A percentile compares a stretch with the other conserved stretches of the same genome.
Conservation (phyloP, 2,329 filamentous ascomycete species). For the Apiospora kogelbergensis region DNA sequence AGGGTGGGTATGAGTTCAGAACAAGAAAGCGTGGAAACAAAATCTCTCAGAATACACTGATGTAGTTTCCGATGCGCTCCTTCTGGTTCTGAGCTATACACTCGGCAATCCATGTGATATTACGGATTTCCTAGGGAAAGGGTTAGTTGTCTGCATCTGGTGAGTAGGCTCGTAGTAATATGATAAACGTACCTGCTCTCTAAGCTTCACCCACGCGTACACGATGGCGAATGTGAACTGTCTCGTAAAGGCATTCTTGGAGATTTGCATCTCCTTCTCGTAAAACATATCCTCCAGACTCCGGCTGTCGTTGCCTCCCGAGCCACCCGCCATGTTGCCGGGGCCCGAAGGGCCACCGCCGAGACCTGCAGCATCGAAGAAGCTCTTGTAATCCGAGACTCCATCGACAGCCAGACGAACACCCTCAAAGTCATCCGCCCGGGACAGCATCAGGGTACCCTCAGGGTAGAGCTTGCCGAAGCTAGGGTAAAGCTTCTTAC, state of each 20-base stretch:
- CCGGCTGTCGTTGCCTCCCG: slow-evolving; percentile 72
- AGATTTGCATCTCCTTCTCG: slow-evolving; percentile 99
- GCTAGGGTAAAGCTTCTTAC: slow-evolving; percentile 92
- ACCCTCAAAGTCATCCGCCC: slow-evolving; percentile 92
- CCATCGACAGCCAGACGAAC: slow-evolving; percentile 93
- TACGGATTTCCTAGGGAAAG: slow-evolving; percentile 85
- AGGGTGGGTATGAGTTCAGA: slow-evolving; percentile 17
- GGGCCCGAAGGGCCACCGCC: slow-evolving; percentile 69
- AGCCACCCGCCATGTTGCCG: slow-evolving; percentile 81
- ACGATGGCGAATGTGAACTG: slow-evolving; percentile 96
- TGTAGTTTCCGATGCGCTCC: slow-evolving; percentile 97
- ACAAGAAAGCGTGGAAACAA: slow-evolving; percentile 9
- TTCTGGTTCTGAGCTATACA: slow-evolving; percentile 99
- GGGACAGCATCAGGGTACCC: slow-evolving; percentile 89
- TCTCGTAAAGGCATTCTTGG: slow-evolving; percentile 89
- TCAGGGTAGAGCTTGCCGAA: slow-evolving; percentile 93
- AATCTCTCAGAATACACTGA: slow-evolving; percentile 80
- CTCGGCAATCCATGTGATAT: slow-evolving; percentile 99
- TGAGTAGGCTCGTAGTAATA: neutral
- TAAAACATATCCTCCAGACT: slow-evolving; percentile 98
- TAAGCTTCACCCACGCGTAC: slow-evolving; percentile 95
- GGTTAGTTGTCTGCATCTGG: slow-evolving; percentile 14
- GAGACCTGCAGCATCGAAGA: slow-evolving; percentile 89
- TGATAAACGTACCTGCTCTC: slow-evolving; percentile 76
- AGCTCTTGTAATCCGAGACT: slow-evolving; percentile 88